Evolutionary conservation across 805 yeast species (phyloP).

Genomic region (Maudiozyma serrabonitensis): DNA sequence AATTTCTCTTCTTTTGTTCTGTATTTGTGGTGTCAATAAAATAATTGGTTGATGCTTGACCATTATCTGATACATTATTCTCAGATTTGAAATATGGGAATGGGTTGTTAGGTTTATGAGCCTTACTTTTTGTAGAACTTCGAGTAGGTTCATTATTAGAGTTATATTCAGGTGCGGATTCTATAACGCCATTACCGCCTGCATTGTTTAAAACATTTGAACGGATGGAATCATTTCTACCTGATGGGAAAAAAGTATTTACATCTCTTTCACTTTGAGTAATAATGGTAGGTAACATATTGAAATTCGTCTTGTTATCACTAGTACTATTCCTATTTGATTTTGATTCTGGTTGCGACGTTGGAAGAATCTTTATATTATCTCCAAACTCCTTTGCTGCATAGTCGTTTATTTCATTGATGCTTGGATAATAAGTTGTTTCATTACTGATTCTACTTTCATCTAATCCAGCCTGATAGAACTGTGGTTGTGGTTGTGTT

Average conservation of each 20-base stretch:
- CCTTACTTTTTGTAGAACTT: neutral
- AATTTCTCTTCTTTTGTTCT: neutral
- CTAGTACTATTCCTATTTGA: neutral
- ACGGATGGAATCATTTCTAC: neutral
- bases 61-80: constrained; percentile 5
- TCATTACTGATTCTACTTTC: neutral
- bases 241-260: constrained; percentile 13
- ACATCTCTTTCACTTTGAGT: constrained; percentile 15
- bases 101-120: constrained; percentile 27
- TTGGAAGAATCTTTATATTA: too few relatives aligned
- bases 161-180: neutral
- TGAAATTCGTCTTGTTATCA: neutral
- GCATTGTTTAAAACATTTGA: neutral
- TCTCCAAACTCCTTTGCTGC: neutral
- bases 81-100: constrained; percentile 18
- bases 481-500: neutral
- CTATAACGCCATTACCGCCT: neutral
- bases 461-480: neutral
- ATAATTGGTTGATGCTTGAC: neutral
- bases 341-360: neutral
- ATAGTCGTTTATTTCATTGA: neutral
- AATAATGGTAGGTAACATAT: neutral
- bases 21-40: neutral
- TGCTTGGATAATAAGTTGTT: constrained; percentile 1
- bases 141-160: neutral